These are phyloP conservation scores for Exophiala bonariae DNA, from an alignment of 2,329 filamentous ascomycete species.

Conservation along the genomic window DNA sequence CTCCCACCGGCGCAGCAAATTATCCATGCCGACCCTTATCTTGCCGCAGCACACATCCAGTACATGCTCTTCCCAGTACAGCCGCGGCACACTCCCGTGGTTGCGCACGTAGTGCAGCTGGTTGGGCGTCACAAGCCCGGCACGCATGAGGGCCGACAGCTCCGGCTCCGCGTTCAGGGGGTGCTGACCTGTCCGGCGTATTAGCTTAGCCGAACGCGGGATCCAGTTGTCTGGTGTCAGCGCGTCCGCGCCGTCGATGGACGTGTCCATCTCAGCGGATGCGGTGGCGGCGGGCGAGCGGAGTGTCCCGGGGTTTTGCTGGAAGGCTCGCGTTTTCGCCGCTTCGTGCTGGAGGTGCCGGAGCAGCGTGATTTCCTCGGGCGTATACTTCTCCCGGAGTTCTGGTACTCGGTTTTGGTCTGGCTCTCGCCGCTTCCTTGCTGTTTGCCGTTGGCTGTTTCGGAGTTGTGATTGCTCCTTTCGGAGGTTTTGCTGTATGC, in stretches of 20 bases:
- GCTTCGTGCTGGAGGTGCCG: constrained; percentile 45
- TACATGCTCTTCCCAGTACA: constrained; percentile 52
- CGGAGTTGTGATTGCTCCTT: no score
- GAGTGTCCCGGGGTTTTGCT: constrained; percentile 45
- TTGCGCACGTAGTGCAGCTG: constrained; percentile 55
- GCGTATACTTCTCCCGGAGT: constrained; percentile 38
- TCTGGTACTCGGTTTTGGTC: constrained; percentile 24
- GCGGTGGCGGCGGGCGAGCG: constrained; percentile 37
- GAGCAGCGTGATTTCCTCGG: constrained; percentile 46
- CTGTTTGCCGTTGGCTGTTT: not conserved
- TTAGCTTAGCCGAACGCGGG: constrained; percentile 47
- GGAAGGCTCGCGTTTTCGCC: constrained; percentile 40
- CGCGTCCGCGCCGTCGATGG: constrained; percentile 51
- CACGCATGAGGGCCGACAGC: constrained; percentile 44
- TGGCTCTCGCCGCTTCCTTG: no score
- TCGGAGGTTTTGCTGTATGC: constrained; percentile 32
- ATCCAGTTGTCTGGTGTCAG: constrained; percentile 57
- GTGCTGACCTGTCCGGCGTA: constrained; percentile 55
- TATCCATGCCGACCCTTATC: constrained; percentile 44
- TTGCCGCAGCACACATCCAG: constrained; percentile 46
- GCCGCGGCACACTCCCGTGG: constrained; percentile 53
- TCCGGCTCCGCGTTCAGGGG: constrained; percentile 53
- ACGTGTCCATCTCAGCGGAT: not conserved
- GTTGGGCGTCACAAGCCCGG: constrained; percentile 53
- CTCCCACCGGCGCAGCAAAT: constrained; percentile 44